Evolutionary conservation across 768 basidiomycete species (phyloP).

Genomic region (Xanthoconium purpureum): DNA sequence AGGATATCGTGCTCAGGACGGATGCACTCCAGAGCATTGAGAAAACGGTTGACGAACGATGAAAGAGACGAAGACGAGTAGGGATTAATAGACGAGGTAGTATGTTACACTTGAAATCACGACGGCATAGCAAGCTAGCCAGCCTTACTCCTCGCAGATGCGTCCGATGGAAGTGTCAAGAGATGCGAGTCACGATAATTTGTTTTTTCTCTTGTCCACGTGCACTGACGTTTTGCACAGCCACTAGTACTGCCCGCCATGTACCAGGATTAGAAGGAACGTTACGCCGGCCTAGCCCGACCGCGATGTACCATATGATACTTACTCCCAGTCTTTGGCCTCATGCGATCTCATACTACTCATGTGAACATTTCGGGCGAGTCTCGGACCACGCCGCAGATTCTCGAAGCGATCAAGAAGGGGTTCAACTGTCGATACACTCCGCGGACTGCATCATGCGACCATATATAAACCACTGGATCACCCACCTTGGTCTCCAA

Average conservation of each 20-base stretch:
- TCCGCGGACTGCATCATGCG: not conserved
- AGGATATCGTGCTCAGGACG: conserved; percentile 54
- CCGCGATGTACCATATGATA: no score
- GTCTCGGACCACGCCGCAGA: not conserved
- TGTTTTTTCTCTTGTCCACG: no score
- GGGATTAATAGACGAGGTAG: conserved; percentile 9
- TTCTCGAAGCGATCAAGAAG: conserved; percentile 1
- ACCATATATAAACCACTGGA: conserved; percentile 3
- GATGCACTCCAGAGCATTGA: conserved; percentile 63
- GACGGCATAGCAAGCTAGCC: conserved; percentile 28
- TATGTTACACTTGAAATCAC: conserved; percentile 22
- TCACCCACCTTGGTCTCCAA: not conserved
- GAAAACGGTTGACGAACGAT: conserved; percentile 10
- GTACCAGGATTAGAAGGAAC: no score
- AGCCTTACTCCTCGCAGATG: conserved; percentile 9
- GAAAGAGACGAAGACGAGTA: conserved; percentile 15
- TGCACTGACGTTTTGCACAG: no score
- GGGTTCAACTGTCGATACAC: not conserved
- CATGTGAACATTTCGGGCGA: not conserved
- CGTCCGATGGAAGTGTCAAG: no score
- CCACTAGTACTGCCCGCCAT: no score
- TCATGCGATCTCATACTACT: not conserved
- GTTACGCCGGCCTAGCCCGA: no score
- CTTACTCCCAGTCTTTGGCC: no score
- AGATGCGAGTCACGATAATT: no score